Evolutionary conservation across 1,284 basidiomycete genomes (phyloP).

Genomic region (Ustilago hordei): DNA sequence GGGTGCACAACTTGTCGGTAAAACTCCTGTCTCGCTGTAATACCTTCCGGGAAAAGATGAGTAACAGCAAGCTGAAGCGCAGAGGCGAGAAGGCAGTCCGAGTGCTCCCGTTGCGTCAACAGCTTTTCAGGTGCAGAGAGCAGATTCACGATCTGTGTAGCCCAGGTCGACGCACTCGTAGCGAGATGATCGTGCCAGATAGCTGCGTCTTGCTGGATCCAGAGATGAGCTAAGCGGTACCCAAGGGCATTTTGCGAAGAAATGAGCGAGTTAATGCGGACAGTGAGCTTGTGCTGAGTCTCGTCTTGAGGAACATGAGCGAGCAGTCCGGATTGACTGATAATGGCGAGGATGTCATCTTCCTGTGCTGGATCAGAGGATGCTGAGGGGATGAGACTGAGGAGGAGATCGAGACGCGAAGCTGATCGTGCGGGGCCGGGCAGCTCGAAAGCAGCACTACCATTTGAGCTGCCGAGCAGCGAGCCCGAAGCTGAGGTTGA

Average conservation of each 20-base stretch:
- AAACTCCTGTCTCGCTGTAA: slow-evolving; percentile 49
- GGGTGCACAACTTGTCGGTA: slow-evolving; percentile 55
- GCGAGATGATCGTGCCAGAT: slow-evolving; percentile 45
- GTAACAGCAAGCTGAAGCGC: slow-evolving; percentile 25
- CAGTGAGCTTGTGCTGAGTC: slow-evolving; percentile 45
- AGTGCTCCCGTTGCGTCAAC: slow-evolving; percentile 13
- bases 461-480: slow-evolving; percentile 6
- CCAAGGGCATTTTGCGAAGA: slow-evolving; percentile 44
- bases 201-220: slow-evolving; percentile 44
- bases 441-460: slow-evolving; percentile 21
- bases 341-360: slow-evolving; percentile 26
- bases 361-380: slow-evolving; percentile 16
- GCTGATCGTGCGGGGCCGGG: slow-evolving; percentile 28
- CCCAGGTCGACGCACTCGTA: slow-evolving; percentile 44
- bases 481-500: slow-evolving; percentile 1
- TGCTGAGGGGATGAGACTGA: slow-evolving; percentile 29
- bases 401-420: slow-evolving; percentile 37
- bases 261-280: slow-evolving; percentile 51
- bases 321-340: slow-evolving; percentile 39
- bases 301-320: slow-evolving; percentile 23
- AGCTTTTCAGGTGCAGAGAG: slow-evolving; percentile 36
- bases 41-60: slow-evolving; percentile 40
- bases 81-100: slow-evolving; percentile 28
- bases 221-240: slow-evolving; percentile 39
- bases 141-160: slow-evolving; percentile 43